A percentile compares a stretch with the other conserved stretches of the same genome.
phyloP scores from a whole-genome alignment of 768 basidiomycete species.

The Tylopilus rubrobrunneus region DNA sequence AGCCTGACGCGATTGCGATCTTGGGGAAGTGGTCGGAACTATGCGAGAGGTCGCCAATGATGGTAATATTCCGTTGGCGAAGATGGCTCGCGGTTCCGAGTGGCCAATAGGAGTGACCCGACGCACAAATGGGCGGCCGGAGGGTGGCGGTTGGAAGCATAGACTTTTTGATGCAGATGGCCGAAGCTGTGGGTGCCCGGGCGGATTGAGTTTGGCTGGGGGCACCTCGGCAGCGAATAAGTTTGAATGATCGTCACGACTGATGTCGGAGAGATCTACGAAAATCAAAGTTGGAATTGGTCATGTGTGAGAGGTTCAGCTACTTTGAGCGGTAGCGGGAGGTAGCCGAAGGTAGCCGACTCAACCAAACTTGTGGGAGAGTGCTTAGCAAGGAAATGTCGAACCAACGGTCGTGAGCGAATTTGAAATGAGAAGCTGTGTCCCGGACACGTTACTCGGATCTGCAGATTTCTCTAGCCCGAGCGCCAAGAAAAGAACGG shows the following conservation, averaged over 20 bases:
- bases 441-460: constrained; percentile 28
- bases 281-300: background rate
- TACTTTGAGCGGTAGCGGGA: too few species aligned
- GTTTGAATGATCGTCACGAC: background rate
- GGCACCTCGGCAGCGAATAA: background rate
- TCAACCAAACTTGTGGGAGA: background rate
- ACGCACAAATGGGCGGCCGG: background rate
- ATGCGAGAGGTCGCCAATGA: constrained; percentile 1
- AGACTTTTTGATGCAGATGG: constrained; percentile 19
- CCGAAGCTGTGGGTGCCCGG: constrained; percentile 4
- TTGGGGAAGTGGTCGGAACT: background rate
- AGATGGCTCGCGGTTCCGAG: constrained; percentile 26
- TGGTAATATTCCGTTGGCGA: constrained; percentile 13
- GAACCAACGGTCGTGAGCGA: constrained; percentile 2
- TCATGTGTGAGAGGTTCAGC: too few species aligned
- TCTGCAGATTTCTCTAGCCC: constrained; percentile 26
- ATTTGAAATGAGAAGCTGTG: constrained; percentile 33
- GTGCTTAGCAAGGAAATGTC: constrained; percentile 9
- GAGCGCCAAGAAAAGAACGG: constrained; percentile 13
- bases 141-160: constrained; percentile 9
- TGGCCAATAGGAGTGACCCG: background rate
- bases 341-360: background rate
- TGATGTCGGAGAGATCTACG: background rate
- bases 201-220: background rate
- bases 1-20: constrained; percentile 13